Percentiles rank a stretch among this genome's conserved stretches.
Evolutionary conservation across 495 filamentous ascomycete genomes (phyloP).

Genomic region (Amphirosellinia nigrospora): DNA sequence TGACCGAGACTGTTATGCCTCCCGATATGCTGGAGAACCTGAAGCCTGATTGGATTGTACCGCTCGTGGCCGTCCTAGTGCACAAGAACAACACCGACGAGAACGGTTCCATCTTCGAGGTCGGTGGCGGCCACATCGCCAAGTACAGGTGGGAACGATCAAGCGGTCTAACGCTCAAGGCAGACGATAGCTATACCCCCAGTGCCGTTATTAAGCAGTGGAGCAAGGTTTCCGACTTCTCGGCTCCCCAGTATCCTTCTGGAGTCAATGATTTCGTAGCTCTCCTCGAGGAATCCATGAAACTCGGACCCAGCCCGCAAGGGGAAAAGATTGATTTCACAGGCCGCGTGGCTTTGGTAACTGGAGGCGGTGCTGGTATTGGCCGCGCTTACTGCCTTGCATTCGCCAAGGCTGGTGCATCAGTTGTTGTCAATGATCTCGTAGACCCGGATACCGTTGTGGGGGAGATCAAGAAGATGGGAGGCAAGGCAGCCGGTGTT

Average conservation of each 20-base stretch:
- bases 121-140: constrained; percentile 89
- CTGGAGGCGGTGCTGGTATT: constrained; percentile 91
- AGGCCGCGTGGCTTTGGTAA: constrained; percentile 89
- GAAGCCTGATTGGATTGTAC: constrained; percentile 95
- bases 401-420: constrained; percentile 88
- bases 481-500: constrained; percentile 89
- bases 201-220: constrained; percentile 88
- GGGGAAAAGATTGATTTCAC: constrained; percentile 86
- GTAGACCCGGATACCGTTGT: constrained; percentile 92
- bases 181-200: constrained; percentile 86
- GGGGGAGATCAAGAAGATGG: constrained; percentile 85
- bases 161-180: constrained; percentile 87
- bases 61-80: constrained; percentile 85
- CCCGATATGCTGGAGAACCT: constrained; percentile 87
- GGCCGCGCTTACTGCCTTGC: constrained; percentile 91
- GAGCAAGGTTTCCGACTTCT: constrained; percentile 87
- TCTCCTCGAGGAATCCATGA: constrained; percentile 84
- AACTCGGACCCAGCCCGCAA: constrained; percentile 72
- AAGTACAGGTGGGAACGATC: constrained; percentile 97
- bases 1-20: constrained; percentile 98
- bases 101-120: constrained; percentile 90
- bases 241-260: constrained; percentile 78
- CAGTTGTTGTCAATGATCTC: constrained; percentile 93
- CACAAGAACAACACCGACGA: constrained; percentile 88
- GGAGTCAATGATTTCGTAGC: constrained; percentile 90